These are phyloP conservation scores for Vitis hybrid DNA, from an alignment of 177 flowering plant genomes.

Conservation along the genomic window DNA sequence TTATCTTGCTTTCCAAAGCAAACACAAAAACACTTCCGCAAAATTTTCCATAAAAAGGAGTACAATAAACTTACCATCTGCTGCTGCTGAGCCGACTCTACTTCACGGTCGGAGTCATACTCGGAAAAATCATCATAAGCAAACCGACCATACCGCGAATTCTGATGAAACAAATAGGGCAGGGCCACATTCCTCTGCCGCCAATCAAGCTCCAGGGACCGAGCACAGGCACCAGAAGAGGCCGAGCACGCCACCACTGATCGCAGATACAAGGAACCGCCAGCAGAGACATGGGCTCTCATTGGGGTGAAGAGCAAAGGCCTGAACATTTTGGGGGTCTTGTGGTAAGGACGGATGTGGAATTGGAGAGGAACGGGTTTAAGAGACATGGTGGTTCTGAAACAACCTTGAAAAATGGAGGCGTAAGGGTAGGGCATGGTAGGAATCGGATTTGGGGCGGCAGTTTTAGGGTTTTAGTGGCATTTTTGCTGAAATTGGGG, in stretches of 20 bases:
- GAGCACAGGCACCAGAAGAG: not conserved
- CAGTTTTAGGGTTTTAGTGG: not conserved
- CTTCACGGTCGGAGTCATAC: conserved; percentile 40
- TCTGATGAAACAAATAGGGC: conserved; percentile 35
- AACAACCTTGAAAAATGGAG: conserved; percentile 15
- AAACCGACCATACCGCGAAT: conserved; percentile 39
- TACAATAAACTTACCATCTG: conserved; percentile 15
- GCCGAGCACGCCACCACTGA: conserved; percentile 8
- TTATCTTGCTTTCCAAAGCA: not conserved
- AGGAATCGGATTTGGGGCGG: not conserved
- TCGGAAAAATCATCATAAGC: conserved; percentile 46
- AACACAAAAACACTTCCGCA: not conserved
- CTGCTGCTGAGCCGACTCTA: conserved; percentile 29
- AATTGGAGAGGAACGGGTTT: conserved; percentile 10
- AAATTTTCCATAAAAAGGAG: not conserved
- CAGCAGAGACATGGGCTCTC: not conserved
- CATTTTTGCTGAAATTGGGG: conserved; percentile 4
- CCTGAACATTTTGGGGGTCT: conserved; percentile 9
- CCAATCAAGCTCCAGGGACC: conserved; percentile 10
- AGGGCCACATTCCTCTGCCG: conserved; percentile 16
- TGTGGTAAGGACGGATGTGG: not conserved
- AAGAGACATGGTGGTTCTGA: conserved; percentile 26
- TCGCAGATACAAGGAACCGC: not conserved
- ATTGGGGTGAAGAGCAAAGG: conserved; percentile 3
- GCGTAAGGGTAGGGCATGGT: conserved; percentile 20